Conservation (phyloP, 2,329 filamentous ascomycete species). For the Macrophomina phaseolina region DNA sequence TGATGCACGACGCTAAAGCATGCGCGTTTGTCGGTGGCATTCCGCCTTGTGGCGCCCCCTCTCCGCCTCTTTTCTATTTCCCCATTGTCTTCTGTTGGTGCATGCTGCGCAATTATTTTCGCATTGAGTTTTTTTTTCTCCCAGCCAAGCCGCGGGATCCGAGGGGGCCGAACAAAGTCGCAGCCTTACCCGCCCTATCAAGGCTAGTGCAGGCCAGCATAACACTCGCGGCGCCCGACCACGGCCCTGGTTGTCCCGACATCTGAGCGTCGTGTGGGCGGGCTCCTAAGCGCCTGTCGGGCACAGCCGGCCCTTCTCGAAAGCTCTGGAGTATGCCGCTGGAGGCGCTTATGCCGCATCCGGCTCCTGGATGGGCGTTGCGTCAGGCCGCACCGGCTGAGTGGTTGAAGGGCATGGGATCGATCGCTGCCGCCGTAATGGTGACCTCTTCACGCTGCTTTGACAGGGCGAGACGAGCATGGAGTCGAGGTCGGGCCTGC, state of each 20-base stretch:
- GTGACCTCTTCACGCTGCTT: slow-evolving; percentile 16
- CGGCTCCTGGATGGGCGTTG: slow-evolving; percentile 14
- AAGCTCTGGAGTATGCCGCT: slow-evolving; percentile 23
- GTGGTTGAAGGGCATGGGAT: slow-evolving; percentile 9
- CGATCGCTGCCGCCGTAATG: slow-evolving; percentile 14
- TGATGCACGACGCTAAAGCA: slow-evolving; percentile 17
- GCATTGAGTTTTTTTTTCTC: slow-evolving; percentile 2
- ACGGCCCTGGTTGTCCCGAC: slow-evolving; percentile 1
- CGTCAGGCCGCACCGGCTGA: slow-evolving; percentile 14
- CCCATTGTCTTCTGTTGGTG: slow-evolving; percentile 14
- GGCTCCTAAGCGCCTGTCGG: not conserved
- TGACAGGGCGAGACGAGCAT: not conserved
- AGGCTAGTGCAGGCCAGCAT: slow-evolving; percentile 15
- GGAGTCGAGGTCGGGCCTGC: slow-evolving; percentile 6
- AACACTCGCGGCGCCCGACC: slow-evolving; percentile 20
- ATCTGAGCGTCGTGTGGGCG: not conserved
- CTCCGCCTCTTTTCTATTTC: not conserved
- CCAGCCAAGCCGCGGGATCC: slow-evolving; percentile 14
- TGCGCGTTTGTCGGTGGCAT: slow-evolving; percentile 4
- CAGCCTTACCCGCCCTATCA: slow-evolving; percentile 16
- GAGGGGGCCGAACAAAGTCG: not conserved
- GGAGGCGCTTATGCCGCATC: slow-evolving; percentile 19
- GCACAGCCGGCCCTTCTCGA: slow-evolving; percentile 21
- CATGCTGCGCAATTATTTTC: slow-evolving; percentile 1
- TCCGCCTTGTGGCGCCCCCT: slow-evolving; percentile 6